Evolutionary conservation across 345 rosid species (phyloP).

Genomic region (Reutealis trisperma): DNA sequence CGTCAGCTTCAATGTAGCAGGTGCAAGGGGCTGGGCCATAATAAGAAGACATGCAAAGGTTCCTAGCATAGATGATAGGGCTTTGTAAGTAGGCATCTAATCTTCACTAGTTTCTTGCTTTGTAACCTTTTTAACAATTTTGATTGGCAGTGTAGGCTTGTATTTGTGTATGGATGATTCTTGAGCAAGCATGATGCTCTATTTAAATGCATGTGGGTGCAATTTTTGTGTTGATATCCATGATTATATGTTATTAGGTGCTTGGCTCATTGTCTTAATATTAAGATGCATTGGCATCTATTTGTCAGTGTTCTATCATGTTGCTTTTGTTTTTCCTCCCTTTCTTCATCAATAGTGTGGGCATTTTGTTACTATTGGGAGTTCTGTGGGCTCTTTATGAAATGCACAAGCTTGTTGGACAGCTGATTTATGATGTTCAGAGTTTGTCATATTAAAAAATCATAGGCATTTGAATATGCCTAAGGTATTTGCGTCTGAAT

Average conservation of each 20-base stretch:
- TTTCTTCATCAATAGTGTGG: too few relatives aligned
- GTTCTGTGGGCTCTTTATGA: too few relatives aligned
- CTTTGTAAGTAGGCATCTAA: slow-evolving; percentile 25
- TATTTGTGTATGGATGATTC: neutral
- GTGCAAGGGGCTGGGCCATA: slow-evolving; percentile 97
- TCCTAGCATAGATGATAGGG: slow-evolving; percentile 32
- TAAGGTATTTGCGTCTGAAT: too few relatives aligned
- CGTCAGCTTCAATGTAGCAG: slow-evolving; percentile 95
- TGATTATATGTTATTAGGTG: too few relatives aligned
- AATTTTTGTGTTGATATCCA: neutral
- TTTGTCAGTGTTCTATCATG: neutral
- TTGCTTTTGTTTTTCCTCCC: too few relatives aligned
- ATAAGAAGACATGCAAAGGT: slow-evolving; percentile 87
- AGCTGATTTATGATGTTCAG: too few relatives aligned
- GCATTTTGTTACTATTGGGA: too few relatives aligned
- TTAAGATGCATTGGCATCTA: neutral
- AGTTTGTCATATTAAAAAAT: too few relatives aligned
- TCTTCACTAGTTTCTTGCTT: slow-evolving; percentile 22
- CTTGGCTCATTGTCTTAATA: too few relatives aligned
- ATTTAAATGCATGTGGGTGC: neutral
- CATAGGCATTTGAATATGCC: too few relatives aligned
- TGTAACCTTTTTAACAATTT: slow-evolving; percentile 10
- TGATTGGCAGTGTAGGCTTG: slow-evolving; percentile 11
- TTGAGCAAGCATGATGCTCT: neutral
- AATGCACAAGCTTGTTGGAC: too few relatives aligned